A percentile compares a stretch with the other conserved stretches of the same genome.
Evolutionary conservation across 768 basidiomycete genomes (phyloP).

Genomic region (Boletus huronensis): DNA sequence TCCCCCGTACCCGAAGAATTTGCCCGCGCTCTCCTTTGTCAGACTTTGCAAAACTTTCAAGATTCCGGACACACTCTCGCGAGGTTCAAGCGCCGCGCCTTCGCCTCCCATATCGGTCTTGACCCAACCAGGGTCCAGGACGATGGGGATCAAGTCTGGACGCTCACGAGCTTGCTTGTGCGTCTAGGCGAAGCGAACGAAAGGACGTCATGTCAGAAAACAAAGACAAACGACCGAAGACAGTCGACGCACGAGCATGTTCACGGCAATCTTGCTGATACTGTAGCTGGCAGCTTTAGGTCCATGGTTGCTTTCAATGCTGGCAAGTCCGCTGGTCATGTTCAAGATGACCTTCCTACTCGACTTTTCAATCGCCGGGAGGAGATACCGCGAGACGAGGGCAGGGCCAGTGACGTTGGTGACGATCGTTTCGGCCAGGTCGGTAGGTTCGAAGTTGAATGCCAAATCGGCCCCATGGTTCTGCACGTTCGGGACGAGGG

Average conservation of each 20-base stretch:
- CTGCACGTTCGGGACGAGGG: slow-evolving; percentile 8
- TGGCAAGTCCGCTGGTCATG: slow-evolving; percentile 32
- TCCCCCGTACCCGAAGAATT: background rate
- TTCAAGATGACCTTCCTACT: slow-evolving; percentile 35
- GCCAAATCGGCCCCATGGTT: slow-evolving; percentile 22
- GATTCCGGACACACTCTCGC: slow-evolving; percentile 28
- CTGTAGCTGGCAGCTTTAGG: slow-evolving; percentile 2
- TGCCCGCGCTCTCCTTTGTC: background rate
- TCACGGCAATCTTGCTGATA: slow-evolving; percentile 10
- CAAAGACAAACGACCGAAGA: background rate
- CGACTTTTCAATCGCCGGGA: slow-evolving; percentile 34
- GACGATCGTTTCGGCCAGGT: slow-evolving; percentile 19
- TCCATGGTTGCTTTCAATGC: slow-evolving; percentile 22
- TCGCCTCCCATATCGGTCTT: slow-evolving; percentile 50
- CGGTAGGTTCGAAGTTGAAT: slow-evolving; percentile 21
- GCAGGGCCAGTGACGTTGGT: slow-evolving; percentile 35
- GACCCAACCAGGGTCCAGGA: slow-evolving; percentile 37
- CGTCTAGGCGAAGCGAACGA: background rate
- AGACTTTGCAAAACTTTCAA: slow-evolving; percentile 6
- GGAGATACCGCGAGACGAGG: slow-evolving; percentile 30
- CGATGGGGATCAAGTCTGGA: slow-evolving; percentile 5
- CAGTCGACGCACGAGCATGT: slow-evolving; percentile 12
- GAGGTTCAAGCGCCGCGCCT: slow-evolving; percentile 28
- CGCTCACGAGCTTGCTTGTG: slow-evolving; percentile 15
- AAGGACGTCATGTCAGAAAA: background rate